Base-by-base conservation (phyloP, 179 eudicot species). In the Pouteria campechiana region DNA sequence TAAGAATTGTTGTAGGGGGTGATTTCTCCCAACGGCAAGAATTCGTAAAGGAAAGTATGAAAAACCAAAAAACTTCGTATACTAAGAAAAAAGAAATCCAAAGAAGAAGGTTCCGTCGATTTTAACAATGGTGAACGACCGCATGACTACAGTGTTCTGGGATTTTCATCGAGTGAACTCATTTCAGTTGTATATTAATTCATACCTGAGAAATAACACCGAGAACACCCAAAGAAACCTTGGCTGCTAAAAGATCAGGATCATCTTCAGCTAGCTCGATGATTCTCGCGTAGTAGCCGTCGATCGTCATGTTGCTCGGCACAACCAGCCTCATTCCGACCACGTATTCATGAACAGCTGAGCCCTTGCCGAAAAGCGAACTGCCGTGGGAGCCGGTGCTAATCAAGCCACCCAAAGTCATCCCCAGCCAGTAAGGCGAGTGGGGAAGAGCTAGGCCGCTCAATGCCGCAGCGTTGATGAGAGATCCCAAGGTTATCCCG, bases 331-430 rank as follows among this genome's bases (percentile, higher is more conserved):
- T 55, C 6, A 85, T 34, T 23, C 40, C 71, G 14, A 64, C 37
- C 6, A 85, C 78, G 32, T 66, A 57, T 39, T 85, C 87, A 38
- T 85, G 95, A 12, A 85, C 81, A 2, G 86, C 65, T 44, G 88
- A 68, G 3, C 93, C 93, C 4, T 43, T 32, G n/a, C 78, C 93
- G 78, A 76, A 73, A 48, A 75, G 54, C 3, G 82, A 59, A 70
- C 95, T 85, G 6, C 95, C 95, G 7, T 85, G 95, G 3, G 95
- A 81, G 0, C 85, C 95, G 1, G 95, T 85, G 5, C 78, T 64
- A 25, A 85, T 13, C 48, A 85, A 52, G 1, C 95, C 95, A 6
- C 95, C 93, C 2, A 85, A 39, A 2, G 84, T 78, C 19, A 82
- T 17, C 3, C 95, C 95, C 75, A 74, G 76, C 93, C 93, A 85